phyloP scores from a whole-genome alignment of 2,329 filamentous ascomycete species.

The Fusarium sp. region DNA sequence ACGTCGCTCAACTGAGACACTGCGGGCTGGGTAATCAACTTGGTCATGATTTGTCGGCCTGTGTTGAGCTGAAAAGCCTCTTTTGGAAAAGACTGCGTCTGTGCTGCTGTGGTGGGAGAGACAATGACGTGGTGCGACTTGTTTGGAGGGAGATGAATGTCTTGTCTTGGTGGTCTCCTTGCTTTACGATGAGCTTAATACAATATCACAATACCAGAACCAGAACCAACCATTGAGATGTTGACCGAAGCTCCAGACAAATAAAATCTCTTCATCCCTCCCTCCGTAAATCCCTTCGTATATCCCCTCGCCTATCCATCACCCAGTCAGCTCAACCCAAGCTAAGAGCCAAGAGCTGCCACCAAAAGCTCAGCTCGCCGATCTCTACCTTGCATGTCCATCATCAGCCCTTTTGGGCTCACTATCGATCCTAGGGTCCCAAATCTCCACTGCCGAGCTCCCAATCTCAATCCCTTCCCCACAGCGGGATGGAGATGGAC shows the following conservation, averaged over 20 bases:
- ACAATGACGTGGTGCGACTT: constrained; percentile 32
- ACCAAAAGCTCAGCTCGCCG: constrained; percentile 32
- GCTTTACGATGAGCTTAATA: neutral
- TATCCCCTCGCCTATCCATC: no score
- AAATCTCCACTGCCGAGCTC: constrained; percentile 17
- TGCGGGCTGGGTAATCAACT: constrained; percentile 6
- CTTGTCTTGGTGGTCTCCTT: neutral
- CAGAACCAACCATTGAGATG: neutral
- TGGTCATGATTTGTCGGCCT: constrained; percentile 6
- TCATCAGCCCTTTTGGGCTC: constrained; percentile 17
- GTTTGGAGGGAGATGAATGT: constrained; percentile 7
- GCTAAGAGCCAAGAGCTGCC: no score
- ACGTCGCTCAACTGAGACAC: constrained; percentile 26
- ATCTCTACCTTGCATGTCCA: constrained; percentile 26
- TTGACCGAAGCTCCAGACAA: no score
- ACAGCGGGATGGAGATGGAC: constrained; percentile 23
- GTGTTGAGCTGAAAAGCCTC: constrained; percentile 34
- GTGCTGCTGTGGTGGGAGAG: neutral
- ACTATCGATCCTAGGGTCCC: constrained; percentile 3
- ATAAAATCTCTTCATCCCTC: no score
- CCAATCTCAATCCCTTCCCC: constrained; percentile 17
- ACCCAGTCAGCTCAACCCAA: no score
- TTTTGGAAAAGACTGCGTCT: constrained; percentile 27
- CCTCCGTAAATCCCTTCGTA: no score
- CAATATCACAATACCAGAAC: no score